These are phyloP conservation scores for Aspergillus novoparasiticus DNA, from an alignment of 2,329 filamentous ascomycete genomes.

Conservation along the genomic window DNA sequence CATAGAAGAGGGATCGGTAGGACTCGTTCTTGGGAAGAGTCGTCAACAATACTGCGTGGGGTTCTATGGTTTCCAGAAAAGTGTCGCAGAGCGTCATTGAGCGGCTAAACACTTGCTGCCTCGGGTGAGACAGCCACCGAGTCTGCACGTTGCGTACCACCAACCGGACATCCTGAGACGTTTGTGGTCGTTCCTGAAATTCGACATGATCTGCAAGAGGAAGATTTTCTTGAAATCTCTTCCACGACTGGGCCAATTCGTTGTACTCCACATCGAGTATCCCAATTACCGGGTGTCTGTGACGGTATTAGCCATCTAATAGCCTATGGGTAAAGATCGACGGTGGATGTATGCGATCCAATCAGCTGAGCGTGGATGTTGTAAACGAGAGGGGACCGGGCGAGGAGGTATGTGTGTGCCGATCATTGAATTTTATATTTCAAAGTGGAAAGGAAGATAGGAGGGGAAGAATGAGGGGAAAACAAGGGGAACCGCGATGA, in stretches of 20 bases:
- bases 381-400: neutral
- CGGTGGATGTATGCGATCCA: constrained; percentile 4
- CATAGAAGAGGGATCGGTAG: constrained; percentile 38
- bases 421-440: neutral
- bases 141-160: constrained; percentile 32
- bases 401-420: neutral
- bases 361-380: neutral
- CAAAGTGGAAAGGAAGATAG: neutral
- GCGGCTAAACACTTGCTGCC: constrained; percentile 28
- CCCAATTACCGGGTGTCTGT: constrained; percentile 33
- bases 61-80: constrained; percentile 32
- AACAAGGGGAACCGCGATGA: neutral
- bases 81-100: constrained; percentile 30
- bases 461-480: neutral
- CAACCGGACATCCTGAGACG: constrained; percentile 30
- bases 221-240: constrained; percentile 35
- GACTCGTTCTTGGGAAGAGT: constrained; percentile 30
- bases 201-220: constrained; percentile 30
- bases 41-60: constrained; percentile 30
- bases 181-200: constrained; percentile 32
- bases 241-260: constrained; percentile 41
- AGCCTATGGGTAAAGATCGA: neutral
- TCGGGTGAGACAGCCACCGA: constrained; percentile 31
- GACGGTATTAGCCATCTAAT: neutral
- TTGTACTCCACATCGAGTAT: constrained; percentile 43